Percentiles rank a stretch among this genome's conserved stretches.
These are phyloP conservation scores for Pythium grandisporangium DNA, from an alignment of 352 stramenopile species.

Conservation along the genomic window DNA sequence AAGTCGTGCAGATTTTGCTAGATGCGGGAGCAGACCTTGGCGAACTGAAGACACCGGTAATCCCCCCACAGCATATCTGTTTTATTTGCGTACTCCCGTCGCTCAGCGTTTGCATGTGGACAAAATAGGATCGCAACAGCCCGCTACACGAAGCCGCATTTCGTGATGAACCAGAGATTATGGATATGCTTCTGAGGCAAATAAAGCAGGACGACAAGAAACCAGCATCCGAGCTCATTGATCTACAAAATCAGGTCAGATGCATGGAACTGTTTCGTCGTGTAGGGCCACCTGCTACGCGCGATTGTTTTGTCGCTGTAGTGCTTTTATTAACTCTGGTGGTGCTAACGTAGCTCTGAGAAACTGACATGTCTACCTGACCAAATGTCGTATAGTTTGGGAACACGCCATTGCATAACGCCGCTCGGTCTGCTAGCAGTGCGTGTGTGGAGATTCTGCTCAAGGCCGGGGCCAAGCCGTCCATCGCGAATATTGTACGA, in stretches of 20 bases:
- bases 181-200: slow-evolving; percentile 38
- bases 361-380: too few relatives aligned
- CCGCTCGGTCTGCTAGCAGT: slow-evolving; percentile 38
- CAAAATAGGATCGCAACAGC: slow-evolving; percentile 58
- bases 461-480: slow-evolving; percentile 27
- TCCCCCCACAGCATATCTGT: neutral
- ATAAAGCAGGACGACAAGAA: slow-evolving; percentile 35
- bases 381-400: too few relatives aligned
- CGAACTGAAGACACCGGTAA: slow-evolving; percentile 59
- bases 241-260: slow-evolving; percentile 52
- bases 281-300: too few relatives aligned
- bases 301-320: too few relatives aligned
- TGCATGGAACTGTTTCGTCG: too few relatives aligned
- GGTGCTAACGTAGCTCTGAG: too few relatives aligned
- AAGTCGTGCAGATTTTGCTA: slow-evolving; percentile 45
- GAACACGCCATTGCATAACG: slow-evolving; percentile 71
- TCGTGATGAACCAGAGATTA: slow-evolving; percentile 34
- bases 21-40: slow-evolving; percentile 49
- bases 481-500: slow-evolving; percentile 47
- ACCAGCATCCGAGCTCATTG: slow-evolving; percentile 22
- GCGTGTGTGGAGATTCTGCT: slow-evolving; percentile 44
- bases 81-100: neutral
- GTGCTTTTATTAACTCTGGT: too few relatives aligned
- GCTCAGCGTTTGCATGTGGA: neutral
- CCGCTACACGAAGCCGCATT: slow-evolving; percentile 64